Evolutionary conservation across 2,329 filamentous ascomycete genomes (phyloP).

Genomic region (Aureobasidium sp.): DNA sequence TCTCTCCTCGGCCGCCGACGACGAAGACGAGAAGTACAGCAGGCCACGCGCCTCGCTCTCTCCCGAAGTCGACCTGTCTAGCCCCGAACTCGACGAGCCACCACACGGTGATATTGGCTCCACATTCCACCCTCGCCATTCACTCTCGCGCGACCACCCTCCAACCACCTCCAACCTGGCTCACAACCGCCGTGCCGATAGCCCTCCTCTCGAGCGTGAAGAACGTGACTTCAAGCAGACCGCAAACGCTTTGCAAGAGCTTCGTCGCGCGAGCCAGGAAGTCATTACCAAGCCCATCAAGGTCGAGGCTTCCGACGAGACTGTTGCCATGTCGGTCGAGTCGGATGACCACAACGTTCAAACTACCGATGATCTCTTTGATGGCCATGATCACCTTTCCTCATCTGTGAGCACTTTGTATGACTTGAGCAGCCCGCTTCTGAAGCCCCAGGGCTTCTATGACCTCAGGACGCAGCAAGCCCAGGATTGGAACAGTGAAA

Average conservation of each 20-base stretch:
- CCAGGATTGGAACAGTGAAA: slow-evolving; percentile 2
- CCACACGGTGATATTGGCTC: slow-evolving; percentile 49
- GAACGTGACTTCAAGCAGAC: slow-evolving; percentile 97
- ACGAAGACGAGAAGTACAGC: slow-evolving; percentile 55
- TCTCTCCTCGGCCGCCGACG: slow-evolving; percentile 72
- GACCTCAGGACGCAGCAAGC: slow-evolving; percentile 9
- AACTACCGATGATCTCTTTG: slow-evolving; percentile 44
- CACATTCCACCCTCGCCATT: slow-evolving; percentile 50
- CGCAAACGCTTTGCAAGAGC: slow-evolving; percentile 68
- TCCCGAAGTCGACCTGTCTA: slow-evolving; percentile 86
- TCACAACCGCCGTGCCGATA: slow-evolving; percentile 65
- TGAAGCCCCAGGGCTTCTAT: slow-evolving; percentile 30
- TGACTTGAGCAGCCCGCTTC: slow-evolving; percentile 41
- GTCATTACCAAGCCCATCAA: slow-evolving; percentile 25
- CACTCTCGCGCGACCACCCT: slow-evolving; percentile 33
- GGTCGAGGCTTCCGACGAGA: slow-evolving; percentile 26
- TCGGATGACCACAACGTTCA: slow-evolving; percentile 44
- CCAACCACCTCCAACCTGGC: slow-evolving; percentile 38
- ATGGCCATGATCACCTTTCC: slow-evolving; percentile 39
- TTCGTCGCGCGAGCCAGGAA: slow-evolving; percentile 35
- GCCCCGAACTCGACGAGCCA: slow-evolving; percentile 70
- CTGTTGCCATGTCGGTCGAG: slow-evolving; percentile 33
- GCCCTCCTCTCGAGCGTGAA: slow-evolving; percentile 84
- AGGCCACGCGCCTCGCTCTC: slow-evolving; percentile 70
- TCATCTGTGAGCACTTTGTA: slow-evolving; percentile 39